Evolutionary conservation across 352 stramenopile species (phyloP).

Genomic region (Pythium apleroticum): DNA sequence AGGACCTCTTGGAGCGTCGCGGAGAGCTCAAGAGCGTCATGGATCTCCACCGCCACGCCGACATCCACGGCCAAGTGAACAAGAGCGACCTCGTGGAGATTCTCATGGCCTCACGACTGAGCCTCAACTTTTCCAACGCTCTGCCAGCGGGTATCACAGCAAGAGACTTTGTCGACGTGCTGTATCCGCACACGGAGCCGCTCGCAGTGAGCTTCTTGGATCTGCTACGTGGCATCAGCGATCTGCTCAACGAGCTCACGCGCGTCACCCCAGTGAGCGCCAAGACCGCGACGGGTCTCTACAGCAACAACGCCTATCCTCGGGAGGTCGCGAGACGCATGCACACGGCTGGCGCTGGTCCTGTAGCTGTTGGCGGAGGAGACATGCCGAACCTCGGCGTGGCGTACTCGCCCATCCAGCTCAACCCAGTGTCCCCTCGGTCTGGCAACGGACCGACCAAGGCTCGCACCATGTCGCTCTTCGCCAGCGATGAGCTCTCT

Average conservation of each 20-base stretch:
- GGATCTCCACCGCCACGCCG: constrained; percentile 55
- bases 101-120: constrained; percentile 58
- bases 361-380: constrained; percentile 11
- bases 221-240: constrained; percentile 59
- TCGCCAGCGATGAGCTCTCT: constrained; percentile 34
- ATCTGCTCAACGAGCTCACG: constrained; percentile 53
- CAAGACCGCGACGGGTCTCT: constrained; percentile 21
- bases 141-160: constrained; percentile 35
- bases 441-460: background rate
- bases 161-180: constrained; percentile 57
- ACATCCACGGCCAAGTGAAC: constrained; percentile 60
- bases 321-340: constrained; percentile 41
- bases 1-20: constrained; percentile 70
- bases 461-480: constrained; percentile 16
- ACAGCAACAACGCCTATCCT: constrained; percentile 33
- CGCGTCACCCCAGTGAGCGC: constrained; percentile 7
- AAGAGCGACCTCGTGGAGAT: constrained; percentile 64
- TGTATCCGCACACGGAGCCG: constrained; percentile 41
- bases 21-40: constrained; percentile 72
- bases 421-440: constrained; percentile 7
- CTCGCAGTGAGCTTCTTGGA: constrained; percentile 53
- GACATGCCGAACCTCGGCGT: constrained; percentile 29
- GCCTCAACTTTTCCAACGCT: constrained; percentile 49
- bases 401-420: constrained; percentile 20
- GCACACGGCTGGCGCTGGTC: constrained; percentile 28